Conservation (phyloP, 169 alveolate species). For the Plasmodium gonderi region DNA sequence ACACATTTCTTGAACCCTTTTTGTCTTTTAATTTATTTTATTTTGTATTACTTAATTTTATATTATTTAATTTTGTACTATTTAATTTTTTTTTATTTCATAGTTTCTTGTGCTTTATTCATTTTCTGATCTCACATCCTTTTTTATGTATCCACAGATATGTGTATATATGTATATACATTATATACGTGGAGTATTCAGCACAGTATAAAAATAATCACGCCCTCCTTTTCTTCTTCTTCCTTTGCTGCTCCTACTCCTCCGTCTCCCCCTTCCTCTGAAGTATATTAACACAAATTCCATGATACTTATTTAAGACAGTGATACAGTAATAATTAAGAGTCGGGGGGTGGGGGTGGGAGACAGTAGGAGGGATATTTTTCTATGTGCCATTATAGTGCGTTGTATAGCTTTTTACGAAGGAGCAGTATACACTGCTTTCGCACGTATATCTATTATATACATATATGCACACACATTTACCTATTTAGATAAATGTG, state of each 20-base stretch:
- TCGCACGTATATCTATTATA: background rate
- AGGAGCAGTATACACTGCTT: background rate
- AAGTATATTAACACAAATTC: background rate
- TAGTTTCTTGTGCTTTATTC: background rate
- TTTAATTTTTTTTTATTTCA: slow-evolving; percentile 6
- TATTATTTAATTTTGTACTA: background rate
- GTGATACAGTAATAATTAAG: too few relatives aligned
- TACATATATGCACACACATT: background rate
- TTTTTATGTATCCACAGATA: background rate
- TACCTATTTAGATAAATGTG: too few relatives aligned
- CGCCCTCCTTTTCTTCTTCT: too few relatives aligned
- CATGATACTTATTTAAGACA: background rate
- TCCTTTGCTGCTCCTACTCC: too few relatives aligned
- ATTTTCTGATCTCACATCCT: background rate
- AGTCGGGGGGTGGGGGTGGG: too few relatives aligned
- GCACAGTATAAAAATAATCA: background rate
- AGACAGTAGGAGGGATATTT: too few relatives aligned
- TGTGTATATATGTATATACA: background rate
- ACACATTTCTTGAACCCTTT: background rate
- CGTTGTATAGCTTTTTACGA: too few relatives aligned
- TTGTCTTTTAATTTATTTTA: background rate
- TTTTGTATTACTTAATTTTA: background rate
- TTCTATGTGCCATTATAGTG: too few relatives aligned
- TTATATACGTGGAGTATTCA: background rate
- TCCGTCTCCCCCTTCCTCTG: background rate